A percentile compares a stretch with the other conserved stretches of the same genome.
These are phyloP conservation scores for Penicillium vulpinum DNA, from an alignment of 2,329 filamentous ascomycete species.

Conservation along the genomic window DNA sequence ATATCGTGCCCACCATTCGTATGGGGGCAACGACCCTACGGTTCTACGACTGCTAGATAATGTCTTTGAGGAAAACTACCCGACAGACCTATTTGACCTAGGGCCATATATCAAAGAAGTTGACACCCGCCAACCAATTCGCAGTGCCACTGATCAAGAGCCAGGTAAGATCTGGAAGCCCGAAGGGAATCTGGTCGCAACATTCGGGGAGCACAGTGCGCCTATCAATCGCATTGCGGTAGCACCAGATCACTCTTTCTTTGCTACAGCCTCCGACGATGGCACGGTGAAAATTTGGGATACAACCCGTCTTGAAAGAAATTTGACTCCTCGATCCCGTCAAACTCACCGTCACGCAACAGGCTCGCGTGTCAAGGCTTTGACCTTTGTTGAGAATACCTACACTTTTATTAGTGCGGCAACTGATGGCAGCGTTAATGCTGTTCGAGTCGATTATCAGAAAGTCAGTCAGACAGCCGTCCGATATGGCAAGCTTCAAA, in stretches of 20 bases:
- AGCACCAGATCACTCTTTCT: slow-evolving; percentile 90
- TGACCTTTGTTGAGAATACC: slow-evolving; percentile 91
- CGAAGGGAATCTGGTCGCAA: slow-evolving; percentile 77
- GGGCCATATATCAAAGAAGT: slow-evolving; percentile 77
- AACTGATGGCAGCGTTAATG: slow-evolving; percentile 84
- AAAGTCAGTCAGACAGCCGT: slow-evolving; percentile 55
- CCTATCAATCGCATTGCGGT: slow-evolving; percentile 78
- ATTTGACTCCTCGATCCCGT: slow-evolving; percentile 81
- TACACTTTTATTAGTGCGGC: slow-evolving; percentile 92
- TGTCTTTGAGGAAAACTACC: slow-evolving; percentile 71
- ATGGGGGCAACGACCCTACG: slow-evolving; percentile 71
- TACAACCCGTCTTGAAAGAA: slow-evolving; percentile 81
- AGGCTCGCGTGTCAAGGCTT: slow-evolving; percentile 71
- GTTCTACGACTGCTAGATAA: slow-evolving; percentile 70
- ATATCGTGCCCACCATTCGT: slow-evolving; percentile 72
- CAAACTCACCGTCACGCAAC: slow-evolving; percentile 77
- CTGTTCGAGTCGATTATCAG: slow-evolving; percentile 75
- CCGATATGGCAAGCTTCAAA: slow-evolving; percentile 74
- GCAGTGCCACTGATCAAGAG: slow-evolving; percentile 55
- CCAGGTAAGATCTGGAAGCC: slow-evolving; percentile 74
- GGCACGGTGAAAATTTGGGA: slow-evolving; percentile 93
- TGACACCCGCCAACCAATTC: slow-evolving; percentile 54
- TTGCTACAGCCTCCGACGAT: slow-evolving; percentile 90
- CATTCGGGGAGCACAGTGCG: slow-evolving; percentile 82
- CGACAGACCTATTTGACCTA: slow-evolving; percentile 62